Evolutionary conservation across 257 asterid species (phyloP), one percentile per base, ranked within the genome.

Genomic region (Solanum appendiculatum): DNA sequence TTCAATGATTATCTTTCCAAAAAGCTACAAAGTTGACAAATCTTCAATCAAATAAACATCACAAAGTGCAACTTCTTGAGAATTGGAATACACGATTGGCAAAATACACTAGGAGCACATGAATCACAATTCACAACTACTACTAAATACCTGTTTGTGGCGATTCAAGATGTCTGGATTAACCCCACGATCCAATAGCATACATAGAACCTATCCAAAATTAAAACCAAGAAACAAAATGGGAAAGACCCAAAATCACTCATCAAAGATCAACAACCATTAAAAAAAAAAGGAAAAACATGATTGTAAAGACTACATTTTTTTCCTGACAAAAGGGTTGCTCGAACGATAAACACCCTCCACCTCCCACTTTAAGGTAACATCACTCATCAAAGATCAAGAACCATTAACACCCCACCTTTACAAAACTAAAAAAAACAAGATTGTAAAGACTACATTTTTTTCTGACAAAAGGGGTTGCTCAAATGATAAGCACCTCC

Each of bases 131-230:
- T 12, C 13, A 34, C 70, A 33, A 69, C 9, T 8, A 68, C 72
- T 15, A 84, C 18, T n/a, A 51, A 37, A n/a, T 74, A 95, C 98
- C 95, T 96, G 98, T 91, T 94, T 96, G 60, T 93, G 95, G 66
- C 96, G 95, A 92, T 94, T 94, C 88, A 94, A 86, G 27, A 94
- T 86, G 90, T 96, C 98, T 3, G 98, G 98, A 83, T 92, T 88
- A 60, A 93, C 91, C 54, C 89, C 90, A 82, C 94, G 93, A 91
- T 94, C 93, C 93, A 96, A 87, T 82, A 96, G 95, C 94, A 94
- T 54, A 39, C 93, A 92, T 1, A 96, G 94, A 86, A 96, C 95
- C 98, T 96, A 91, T 78, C 39, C 84, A 85, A 74, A 37, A 83
- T 68, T 31, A 73, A 73, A 73, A 73, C 48, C 82, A 73, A 73